Evolutionary conservation across 331 rosid genomes (phyloP).

Genomic region (Quercus lobata): DNA sequence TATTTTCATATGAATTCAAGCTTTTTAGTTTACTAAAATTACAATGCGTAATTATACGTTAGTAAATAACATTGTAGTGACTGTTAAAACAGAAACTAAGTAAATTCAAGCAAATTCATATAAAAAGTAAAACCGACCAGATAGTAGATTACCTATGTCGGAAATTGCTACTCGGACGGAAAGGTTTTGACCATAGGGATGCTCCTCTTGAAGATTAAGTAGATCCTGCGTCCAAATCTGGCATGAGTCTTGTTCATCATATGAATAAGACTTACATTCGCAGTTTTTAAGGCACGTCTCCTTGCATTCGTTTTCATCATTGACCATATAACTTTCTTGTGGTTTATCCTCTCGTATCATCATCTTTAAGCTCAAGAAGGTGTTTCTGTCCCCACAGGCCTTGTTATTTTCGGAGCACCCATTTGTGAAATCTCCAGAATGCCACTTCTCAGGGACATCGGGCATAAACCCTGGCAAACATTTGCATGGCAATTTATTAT

Average conservation of each 20-base stretch:
- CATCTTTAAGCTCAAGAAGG: not conserved
- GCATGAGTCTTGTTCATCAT: not conserved
- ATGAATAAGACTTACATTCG: constrained; percentile 24
- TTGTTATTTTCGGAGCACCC: not conserved
- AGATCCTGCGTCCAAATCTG: not conserved
- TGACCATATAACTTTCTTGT: rapidly evolving
- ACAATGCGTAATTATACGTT: too few relatives aligned
- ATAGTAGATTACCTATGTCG: not conserved
- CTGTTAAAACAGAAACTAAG: too few relatives aligned
- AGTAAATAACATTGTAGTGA: too few relatives aligned
- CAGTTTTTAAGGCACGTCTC: not conserved
- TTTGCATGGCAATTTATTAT: constrained; percentile 29
- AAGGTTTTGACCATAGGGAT: not conserved
- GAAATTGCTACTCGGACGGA: not conserved
- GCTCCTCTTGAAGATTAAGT: not conserved
- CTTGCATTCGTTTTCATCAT: not conserved
- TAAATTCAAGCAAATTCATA: too few relatives aligned
- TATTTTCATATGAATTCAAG: too few relatives aligned
- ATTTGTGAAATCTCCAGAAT: constrained; percentile 26
- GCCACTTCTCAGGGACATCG: constrained; percentile 24
- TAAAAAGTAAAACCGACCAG: too few relatives aligned
- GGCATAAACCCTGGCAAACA: constrained; percentile 43
- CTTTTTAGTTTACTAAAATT: too few relatives aligned
- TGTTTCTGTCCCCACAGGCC: not conserved
- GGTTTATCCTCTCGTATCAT: not conserved